phyloP scores from a whole-genome alignment of 2,329 filamentous ascomycete species.

The Claviceps purpurea region DNA sequence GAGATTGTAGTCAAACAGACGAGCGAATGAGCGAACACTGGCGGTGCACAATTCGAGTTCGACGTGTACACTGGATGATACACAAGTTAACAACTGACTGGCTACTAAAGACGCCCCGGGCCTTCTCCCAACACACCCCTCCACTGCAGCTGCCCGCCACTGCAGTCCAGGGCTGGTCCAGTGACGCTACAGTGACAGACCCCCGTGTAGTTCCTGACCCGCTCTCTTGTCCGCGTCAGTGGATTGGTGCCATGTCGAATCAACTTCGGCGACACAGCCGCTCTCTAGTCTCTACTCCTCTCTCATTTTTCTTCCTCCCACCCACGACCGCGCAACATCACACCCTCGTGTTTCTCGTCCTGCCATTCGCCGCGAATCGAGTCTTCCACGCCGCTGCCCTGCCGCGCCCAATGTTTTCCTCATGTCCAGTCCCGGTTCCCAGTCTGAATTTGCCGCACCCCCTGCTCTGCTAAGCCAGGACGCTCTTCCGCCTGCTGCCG shows the following conservation, averaged over 20 bases:
- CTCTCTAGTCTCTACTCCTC: conserved; percentile 1
- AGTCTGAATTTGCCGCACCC: conserved; percentile 42
- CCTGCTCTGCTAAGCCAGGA: conserved; percentile 28
- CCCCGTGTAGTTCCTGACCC: conserved; percentile 1
- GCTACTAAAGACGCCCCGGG: not conserved
- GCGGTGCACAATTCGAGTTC: too few relatives aligned
- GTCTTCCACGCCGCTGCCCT: conserved; percentile 13
- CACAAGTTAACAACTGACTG: not conserved
- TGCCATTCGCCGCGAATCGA: conserved; percentile 11
- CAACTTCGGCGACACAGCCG: conserved; percentile 3
- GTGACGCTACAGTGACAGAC: conserved; percentile 2
- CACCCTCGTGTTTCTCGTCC: conserved; percentile 7
- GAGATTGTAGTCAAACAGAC: too few relatives aligned
- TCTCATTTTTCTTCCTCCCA: conserved; percentile 7
- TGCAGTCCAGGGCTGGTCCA: not conserved
- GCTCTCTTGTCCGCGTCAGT: not conserved
- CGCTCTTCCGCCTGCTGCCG: conserved; percentile 1
- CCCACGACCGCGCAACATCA: conserved; percentile 9
- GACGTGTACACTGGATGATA: too few relatives aligned
- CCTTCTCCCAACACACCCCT: not conserved
- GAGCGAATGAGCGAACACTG: too few relatives aligned
- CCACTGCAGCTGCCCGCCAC: not conserved
- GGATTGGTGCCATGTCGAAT: not conserved
- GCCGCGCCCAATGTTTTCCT: conserved; percentile 39
- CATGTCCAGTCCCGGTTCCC: conserved; percentile 41